Evolutionary conservation across 2,329 filamentous ascomycete species (phyloP), one percentile per base, ranked within the genome.

Genomic region (Acrocalymma vagum): DNA sequence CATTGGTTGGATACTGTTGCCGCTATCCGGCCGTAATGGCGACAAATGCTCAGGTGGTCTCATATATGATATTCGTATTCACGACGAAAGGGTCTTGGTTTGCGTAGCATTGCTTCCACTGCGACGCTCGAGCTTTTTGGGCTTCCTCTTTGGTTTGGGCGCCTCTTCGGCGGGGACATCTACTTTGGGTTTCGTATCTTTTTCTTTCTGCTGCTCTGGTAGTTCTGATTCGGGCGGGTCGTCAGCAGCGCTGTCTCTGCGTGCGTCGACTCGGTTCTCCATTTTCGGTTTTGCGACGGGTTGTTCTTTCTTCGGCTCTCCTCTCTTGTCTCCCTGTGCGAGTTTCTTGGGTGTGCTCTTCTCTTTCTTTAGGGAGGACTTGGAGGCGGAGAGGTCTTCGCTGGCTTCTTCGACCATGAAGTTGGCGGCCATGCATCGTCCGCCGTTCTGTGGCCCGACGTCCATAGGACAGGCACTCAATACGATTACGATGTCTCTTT

Each of bases 391-490:
- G 0, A 56, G 17, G 27, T 65, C 58, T 9, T 66, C 58, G 9
- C 55, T 58, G 0, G 52, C 48, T 8, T 65, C 59, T 39, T 71
- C 67, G 5, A 71, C 67, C 55, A 70, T 60, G 45, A 69, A 71
- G 37, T 71, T 69, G 16, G 64, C 65, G 5, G 66, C 67, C 66
- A 70, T 71, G 36, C 65, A 68, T 16, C 55, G 56, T 16, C 65
- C 67, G 2, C 67, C 66, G 25, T 70, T 71, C 45, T 67, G 63
- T 13, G 46, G 45, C 1, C 67, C 67, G 2, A 69, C 52, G 6
- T 70, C 66, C 60, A 68, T 70, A 6, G 68, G 68, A 37, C 68
- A 71, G 8, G 68, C 65, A 32, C 66, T 69, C 42, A 71, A 58
- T 0, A 70, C 66, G 0, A 71, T 47, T 0, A 71, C 67, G 2